phyloP scores from a whole-genome alignment of 371 early-diverging fungal species.

The Lichtheimia corymbifera region DNA sequence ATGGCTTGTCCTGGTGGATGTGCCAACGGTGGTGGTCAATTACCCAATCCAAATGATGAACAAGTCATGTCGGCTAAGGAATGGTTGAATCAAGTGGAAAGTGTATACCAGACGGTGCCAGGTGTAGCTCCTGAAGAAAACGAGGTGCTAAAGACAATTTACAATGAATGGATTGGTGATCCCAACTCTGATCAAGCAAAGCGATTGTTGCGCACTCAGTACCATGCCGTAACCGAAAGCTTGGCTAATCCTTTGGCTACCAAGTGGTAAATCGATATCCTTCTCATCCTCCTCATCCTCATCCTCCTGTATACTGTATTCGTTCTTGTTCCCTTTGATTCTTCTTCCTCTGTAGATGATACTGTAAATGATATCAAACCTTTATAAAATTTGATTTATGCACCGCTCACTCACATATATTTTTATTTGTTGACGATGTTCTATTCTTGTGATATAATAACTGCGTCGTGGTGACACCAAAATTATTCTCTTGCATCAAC shows the following conservation, averaged over 20 bases:
- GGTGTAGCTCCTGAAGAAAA: slow-evolving; percentile 60
- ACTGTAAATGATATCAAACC: too few species aligned
- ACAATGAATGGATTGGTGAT: slow-evolving; percentile 57
- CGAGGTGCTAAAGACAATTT: slow-evolving; percentile 50
- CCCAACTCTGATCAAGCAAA: slow-evolving; percentile 45
- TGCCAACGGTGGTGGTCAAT: slow-evolving; percentile 92
- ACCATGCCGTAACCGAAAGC: slow-evolving; percentile 73
- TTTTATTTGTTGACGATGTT: too few species aligned
- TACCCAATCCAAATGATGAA: slow-evolving; percentile 42
- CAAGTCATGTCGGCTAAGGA: slow-evolving; percentile 58
- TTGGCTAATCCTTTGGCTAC: slow-evolving; percentile 68
- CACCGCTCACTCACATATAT: too few species aligned
- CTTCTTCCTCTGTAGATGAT: too few species aligned
- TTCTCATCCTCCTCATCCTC: background rate
- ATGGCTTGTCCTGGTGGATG: slow-evolving; percentile 96
- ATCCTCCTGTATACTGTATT: background rate
- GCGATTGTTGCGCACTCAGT: slow-evolving; percentile 71
- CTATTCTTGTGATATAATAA: too few species aligned
- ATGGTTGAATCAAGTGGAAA: slow-evolving; percentile 61
- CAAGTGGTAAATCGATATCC: slow-evolving; percentile 60
- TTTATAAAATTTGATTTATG: too few species aligned
- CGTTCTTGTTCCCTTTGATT: too few species aligned
- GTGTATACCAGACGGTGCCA: slow-evolving; percentile 53
- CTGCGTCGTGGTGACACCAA: too few species aligned
- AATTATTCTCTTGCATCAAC: too few species aligned